Evolutionary conservation across 2,329 filamentous ascomycete genomes (phyloP).

Genomic region (Colletotrichum lupini): DNA sequence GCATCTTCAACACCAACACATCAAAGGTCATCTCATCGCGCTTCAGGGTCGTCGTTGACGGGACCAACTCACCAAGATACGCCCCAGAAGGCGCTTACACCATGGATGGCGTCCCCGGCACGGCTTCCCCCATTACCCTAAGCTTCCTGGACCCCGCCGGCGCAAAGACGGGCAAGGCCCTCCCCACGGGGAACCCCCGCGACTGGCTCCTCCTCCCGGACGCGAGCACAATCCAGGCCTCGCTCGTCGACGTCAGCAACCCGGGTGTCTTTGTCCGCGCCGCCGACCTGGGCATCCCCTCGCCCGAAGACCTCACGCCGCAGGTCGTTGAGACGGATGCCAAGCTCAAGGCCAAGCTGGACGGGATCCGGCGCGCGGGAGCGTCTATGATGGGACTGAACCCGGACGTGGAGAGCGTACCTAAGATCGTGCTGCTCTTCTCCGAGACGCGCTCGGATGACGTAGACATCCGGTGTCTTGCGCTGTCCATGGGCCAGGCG

Average conservation of each 20-base stretch:
- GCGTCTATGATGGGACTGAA: constrained; percentile 54
- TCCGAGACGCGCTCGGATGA: constrained; percentile 39
- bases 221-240: constrained; percentile 44
- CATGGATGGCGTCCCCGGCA: constrained; percentile 54
- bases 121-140: constrained; percentile 47
- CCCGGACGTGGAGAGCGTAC: constrained; percentile 49
- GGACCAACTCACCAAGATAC: constrained; percentile 39
- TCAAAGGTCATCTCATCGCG: constrained; percentile 46
- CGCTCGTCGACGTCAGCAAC: constrained; percentile 54
- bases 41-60: constrained; percentile 44
- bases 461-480: constrained; percentile 56
- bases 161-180: constrained; percentile 50
- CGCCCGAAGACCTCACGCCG: constrained; percentile 37
- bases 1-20: constrained; percentile 48
- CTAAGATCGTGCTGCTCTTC: constrained; percentile 59
- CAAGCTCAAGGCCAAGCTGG: constrained; percentile 45
- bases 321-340: constrained; percentile 45
- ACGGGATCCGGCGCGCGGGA: constrained; percentile 49
- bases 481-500: constrained; percentile 58
- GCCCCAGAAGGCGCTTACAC: constrained; percentile 46
- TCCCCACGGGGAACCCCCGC: constrained; percentile 51
- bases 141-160: constrained; percentile 53
- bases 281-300: constrained; percentile 43
- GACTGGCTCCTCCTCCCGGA: constrained; percentile 45
- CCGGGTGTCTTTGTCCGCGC: constrained; percentile 53